Conservation (phyloP, 2,329 filamentous ascomycete species). For the Aureobasidium sp. region DNA sequence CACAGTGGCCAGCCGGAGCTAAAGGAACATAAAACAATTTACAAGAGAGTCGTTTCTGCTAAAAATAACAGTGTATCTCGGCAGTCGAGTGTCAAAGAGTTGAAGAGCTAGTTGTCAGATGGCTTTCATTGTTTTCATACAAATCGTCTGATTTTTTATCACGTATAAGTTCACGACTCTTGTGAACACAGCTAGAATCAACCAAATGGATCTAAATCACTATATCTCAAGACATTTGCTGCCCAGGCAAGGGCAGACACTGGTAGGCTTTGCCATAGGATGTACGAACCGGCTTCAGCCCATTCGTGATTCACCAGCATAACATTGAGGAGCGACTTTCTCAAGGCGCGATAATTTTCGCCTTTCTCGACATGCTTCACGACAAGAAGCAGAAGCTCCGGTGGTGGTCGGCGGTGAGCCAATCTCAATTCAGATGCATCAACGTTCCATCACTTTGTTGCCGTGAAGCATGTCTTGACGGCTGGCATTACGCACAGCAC, state of each 20-base stretch:
- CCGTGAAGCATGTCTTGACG: not conserved
- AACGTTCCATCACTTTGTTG: not conserved
- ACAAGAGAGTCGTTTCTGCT: too few relatives aligned
- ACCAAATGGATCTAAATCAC: too few relatives aligned
- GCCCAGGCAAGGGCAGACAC: not conserved
- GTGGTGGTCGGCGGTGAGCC: not conserved
- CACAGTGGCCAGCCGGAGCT: too few relatives aligned
- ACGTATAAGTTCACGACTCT: too few relatives aligned
- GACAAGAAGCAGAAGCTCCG: not conserved
- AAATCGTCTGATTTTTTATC: too few relatives aligned
- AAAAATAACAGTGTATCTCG: too few relatives aligned
- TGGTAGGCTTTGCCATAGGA: not conserved
- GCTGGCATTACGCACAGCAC: not conserved
- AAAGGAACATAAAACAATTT: too few relatives aligned
- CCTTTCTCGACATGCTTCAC: not conserved
- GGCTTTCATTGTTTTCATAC: too few relatives aligned
- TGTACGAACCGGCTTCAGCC: not conserved
- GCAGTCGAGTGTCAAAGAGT: too few relatives aligned
- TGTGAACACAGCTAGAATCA: too few relatives aligned
- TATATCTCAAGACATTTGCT: too few relatives aligned
- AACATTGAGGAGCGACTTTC: not conserved
- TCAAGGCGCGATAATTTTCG: not conserved
- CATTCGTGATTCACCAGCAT: not conserved
- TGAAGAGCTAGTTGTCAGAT: too few relatives aligned
- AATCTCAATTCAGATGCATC: not conserved